Percentiles rank a stretch among this genome's conserved stretches.
phyloP scores from a whole-genome alignment of 441 rosid species.

The Adansonia gregorii region DNA sequence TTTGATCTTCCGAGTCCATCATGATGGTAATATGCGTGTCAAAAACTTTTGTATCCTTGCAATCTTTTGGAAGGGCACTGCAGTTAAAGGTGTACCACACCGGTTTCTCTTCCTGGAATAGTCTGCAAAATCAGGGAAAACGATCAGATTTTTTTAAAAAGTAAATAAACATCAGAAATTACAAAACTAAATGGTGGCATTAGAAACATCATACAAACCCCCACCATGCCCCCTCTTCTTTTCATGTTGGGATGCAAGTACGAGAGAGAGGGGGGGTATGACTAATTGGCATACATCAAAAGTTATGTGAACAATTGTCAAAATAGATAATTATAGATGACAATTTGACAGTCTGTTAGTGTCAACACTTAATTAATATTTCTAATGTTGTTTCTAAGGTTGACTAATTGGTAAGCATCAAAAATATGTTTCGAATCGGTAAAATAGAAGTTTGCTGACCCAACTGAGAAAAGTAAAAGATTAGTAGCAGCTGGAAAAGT shows the following conservation, averaged over 20 bases:
- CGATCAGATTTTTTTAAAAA: background rate
- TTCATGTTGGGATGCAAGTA: background rate
- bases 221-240: too few species aligned
- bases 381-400: background rate
- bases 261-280: background rate
- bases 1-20: conserved; percentile 39
- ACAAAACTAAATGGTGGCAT: background rate
- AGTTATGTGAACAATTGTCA: background rate
- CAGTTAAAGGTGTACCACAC: conserved; percentile 87
- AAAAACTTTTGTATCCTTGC: conserved; percentile 42
- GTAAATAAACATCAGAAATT: background rate
- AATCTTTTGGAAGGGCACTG: conserved; percentile 58
- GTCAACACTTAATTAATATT: background rate
- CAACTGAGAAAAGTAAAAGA: conserved; percentile 35
- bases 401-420: background rate
- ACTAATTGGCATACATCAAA: background rate
- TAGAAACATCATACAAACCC: background rate
- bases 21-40: conserved; percentile 48
- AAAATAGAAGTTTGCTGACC: background rate
- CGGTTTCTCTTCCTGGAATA: conserved; percentile 90
- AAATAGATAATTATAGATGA: background rate
- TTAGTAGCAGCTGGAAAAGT: background rate
- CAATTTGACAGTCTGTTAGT: background rate
- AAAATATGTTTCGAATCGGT: background rate
- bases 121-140: conserved; percentile 43